Conservation (phyloP, 257 asterid genomes). For the Solanum raphanifolium region DNA sequence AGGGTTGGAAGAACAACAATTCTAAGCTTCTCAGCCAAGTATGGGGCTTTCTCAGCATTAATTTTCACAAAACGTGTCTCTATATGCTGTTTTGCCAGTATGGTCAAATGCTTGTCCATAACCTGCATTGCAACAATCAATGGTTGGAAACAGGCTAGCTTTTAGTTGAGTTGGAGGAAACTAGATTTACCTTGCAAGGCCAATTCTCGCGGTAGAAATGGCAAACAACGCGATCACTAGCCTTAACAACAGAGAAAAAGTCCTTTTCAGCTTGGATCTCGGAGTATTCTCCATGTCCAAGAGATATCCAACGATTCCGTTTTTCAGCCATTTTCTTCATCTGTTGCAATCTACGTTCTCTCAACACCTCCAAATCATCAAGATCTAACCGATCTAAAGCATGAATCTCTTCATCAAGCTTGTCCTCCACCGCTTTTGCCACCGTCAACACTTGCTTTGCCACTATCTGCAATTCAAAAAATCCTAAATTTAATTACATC, state of each 20-base stretch:
- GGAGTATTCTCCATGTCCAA: conserved; percentile 92
- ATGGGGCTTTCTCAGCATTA: conserved; percentile 89
- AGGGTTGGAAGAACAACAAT: conserved; percentile 89
- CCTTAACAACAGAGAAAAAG: conserved; percentile 76
- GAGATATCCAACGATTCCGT: conserved; percentile 74
- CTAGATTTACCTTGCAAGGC: conserved; percentile 77
- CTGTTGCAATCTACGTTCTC: conserved; percentile 92
- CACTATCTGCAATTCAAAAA: conserved; percentile 37
- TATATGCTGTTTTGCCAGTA: conserved; percentile 79
- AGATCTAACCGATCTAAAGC: conserved; percentile 74
- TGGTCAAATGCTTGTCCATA: conserved; percentile 78
- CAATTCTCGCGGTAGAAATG: conserved; percentile 98
- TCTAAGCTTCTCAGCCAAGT: conserved; percentile 82
- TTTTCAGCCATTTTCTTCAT: conserved; percentile 99
- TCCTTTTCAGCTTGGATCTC: conserved; percentile 92
- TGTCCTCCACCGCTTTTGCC: conserved; percentile 89
- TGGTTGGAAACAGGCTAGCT: too few species aligned
- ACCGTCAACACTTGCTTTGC: conserved; percentile 91
- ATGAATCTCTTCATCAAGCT: conserved; percentile 81
- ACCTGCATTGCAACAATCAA: conserved; percentile 32
- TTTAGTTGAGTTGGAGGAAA: background rate
- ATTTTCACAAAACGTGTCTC: conserved; percentile 93
- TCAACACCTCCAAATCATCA: conserved; percentile 76
- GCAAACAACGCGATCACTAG: conserved; percentile 96
- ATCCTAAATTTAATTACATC: background rate